Evolutionary conservation across 2,329 filamentous ascomycete genomes (phyloP).

Genomic region (Pseudonectria foliicola): DNA sequence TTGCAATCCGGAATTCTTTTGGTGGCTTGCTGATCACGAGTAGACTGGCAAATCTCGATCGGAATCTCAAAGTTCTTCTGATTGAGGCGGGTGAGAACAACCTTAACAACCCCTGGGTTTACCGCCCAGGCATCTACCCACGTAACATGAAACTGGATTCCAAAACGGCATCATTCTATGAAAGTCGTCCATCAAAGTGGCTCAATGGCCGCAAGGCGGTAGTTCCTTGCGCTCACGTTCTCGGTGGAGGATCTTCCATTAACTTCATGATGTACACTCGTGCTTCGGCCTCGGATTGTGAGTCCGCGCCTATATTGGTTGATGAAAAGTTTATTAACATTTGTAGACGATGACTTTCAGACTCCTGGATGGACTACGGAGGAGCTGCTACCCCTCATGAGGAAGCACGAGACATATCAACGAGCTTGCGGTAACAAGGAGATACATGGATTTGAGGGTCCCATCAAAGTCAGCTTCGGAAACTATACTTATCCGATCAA

Average conservation of each 20-base stretch:
- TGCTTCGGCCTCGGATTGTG: slow-evolving; percentile 21
- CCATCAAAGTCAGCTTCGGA: slow-evolving; percentile 76
- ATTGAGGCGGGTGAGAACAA: slow-evolving; percentile 68
- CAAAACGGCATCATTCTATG: slow-evolving; percentile 76
- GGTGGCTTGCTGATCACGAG: slow-evolving; percentile 27
- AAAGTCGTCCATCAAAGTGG: slow-evolving; percentile 67
- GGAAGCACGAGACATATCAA: slow-evolving; percentile 75
- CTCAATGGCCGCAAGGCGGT: slow-evolving; percentile 64
- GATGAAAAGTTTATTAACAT: neutral
- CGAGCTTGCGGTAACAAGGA: slow-evolving; percentile 55
- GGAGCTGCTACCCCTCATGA: slow-evolving; percentile 69
- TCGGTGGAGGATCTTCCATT: slow-evolving; percentile 67
- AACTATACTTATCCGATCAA: slow-evolving; percentile 78
- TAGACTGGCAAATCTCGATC: slow-evolving; percentile 67
- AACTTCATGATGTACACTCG: slow-evolving; percentile 60
- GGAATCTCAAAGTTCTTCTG: slow-evolving; percentile 62
- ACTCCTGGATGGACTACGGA: slow-evolving; percentile 73
- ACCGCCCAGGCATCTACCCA: slow-evolving; percentile 69
- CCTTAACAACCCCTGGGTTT: slow-evolving; percentile 73
- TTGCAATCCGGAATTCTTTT: no score
- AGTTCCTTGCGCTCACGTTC: slow-evolving; percentile 66
- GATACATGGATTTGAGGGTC: slow-evolving; percentile 69
- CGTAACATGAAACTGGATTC: slow-evolving; percentile 72
- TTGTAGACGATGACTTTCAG: slow-evolving; percentile 76
- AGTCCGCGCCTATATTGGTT: neutral